Conservation (phyloP, 2,329 filamentous ascomycete species). For the Cyclaneusma minus region DNA sequence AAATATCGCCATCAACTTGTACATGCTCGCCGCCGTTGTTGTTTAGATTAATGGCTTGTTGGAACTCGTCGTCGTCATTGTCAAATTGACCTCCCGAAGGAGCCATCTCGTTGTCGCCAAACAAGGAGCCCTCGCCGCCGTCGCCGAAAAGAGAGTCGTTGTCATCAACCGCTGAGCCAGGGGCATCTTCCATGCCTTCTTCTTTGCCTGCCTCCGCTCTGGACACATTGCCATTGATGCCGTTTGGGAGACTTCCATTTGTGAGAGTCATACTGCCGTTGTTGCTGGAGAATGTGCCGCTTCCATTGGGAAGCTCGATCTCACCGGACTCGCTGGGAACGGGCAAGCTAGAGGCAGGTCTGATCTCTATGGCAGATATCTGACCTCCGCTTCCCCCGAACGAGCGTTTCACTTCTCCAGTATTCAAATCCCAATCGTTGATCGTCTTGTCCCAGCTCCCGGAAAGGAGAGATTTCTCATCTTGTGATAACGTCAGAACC, state of each 20-base stretch:
- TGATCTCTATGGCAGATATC: slow-evolving; percentile 74
- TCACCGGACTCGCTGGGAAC: slow-evolving; percentile 58
- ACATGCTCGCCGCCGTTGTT: slow-evolving; percentile 13
- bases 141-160: slow-evolving; percentile 73
- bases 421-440: slow-evolving; percentile 89
- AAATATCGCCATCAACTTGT: slow-evolving; percentile 1
- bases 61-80: slow-evolving; percentile 74
- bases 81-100: slow-evolving; percentile 47
- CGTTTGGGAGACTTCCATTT: slow-evolving; percentile 32
- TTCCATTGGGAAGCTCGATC: slow-evolving; percentile 32
- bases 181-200: slow-evolving; percentile 36
- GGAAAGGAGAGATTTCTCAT: slow-evolving; percentile 77
- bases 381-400: slow-evolving; percentile 71
- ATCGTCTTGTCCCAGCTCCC: slow-evolving; percentile 96
- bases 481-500: slow-evolving; percentile 63
- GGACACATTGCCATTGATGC: slow-evolving; percentile 22
- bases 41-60: slow-evolving; percentile 47
- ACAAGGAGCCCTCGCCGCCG: slow-evolving; percentile 65
- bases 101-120: slow-evolving; percentile 59
- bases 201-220: slow-evolving; percentile 18
- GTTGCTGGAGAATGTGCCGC: slow-evolving; percentile 63
- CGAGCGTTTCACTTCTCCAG: slow-evolving; percentile 56
- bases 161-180: slow-evolving; percentile 43
- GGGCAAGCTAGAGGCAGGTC: slow-evolving; percentile 60
- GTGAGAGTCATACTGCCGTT: slow-evolving; percentile 42